A percentile compares a stretch with the other conserved stretches of the same genome.
phyloP scores from a whole-genome alignment of 148 eudicot genomes.

The Cornus controversa region DNA sequence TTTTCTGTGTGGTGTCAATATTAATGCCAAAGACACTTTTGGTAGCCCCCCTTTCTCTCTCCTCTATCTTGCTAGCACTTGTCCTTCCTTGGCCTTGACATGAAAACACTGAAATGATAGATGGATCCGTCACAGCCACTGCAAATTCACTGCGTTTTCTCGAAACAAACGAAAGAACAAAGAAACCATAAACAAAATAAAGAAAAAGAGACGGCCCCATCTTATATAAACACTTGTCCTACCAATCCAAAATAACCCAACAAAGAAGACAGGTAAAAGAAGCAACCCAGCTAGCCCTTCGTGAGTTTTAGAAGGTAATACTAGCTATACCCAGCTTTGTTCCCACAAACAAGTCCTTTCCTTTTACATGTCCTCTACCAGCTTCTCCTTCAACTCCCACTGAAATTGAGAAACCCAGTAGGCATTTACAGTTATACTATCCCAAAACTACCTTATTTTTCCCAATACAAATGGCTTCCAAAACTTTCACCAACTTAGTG shows the following conservation, averaged over 20 bases:
- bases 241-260: slow-evolving; percentile 5
- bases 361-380: background rate
- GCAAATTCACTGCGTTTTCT: background rate
- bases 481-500: background rate
- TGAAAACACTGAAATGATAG: slow-evolving; percentile 68
- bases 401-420: slow-evolving; percentile 14
- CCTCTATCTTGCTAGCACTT: background rate
- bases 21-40: background rate
- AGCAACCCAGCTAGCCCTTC: background rate
- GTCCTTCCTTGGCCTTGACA: slow-evolving; percentile 50
- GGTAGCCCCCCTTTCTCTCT: background rate
- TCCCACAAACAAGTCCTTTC: background rate
- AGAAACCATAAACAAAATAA: background rate
- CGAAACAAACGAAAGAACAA: background rate
- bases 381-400: slow-evolving; percentile 6
- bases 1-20: background rate
- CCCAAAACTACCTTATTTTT: slow-evolving; percentile 22
- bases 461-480: slow-evolving; percentile 6
- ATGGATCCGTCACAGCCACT: slow-evolving; percentile 42
- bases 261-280: background rate
- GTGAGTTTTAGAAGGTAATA: no score
- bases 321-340: no score
- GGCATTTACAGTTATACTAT: background rate
- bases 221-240: slow-evolving; percentile 33
- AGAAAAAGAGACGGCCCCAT: slow-evolving; percentile 2